phyloP scores from a whole-genome alignment of 2,329 filamentous ascomycete genomes.

The Diaporthe batatas region DNA sequence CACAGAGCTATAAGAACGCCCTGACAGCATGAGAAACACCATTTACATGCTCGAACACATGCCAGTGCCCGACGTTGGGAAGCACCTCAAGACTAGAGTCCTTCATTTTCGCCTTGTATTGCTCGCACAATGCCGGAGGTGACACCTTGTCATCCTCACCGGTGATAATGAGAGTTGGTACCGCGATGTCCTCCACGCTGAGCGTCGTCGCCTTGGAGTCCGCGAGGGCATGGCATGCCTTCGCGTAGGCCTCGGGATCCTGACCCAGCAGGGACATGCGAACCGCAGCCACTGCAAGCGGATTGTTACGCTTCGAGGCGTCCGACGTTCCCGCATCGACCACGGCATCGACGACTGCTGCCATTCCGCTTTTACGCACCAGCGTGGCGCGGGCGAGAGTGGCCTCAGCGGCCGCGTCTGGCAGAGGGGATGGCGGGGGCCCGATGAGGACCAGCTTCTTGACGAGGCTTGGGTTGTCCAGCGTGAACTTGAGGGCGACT shows the following conservation, averaged over 20 bases:
- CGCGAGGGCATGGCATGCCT: not conserved
- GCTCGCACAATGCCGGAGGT: not conserved
- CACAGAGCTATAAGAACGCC: not conserved
- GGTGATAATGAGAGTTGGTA: not conserved
- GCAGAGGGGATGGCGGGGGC: not conserved
- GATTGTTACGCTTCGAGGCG: not conserved
- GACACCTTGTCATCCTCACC: not conserved
- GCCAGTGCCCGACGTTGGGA: not conserved
- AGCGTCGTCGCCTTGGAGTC: not conserved
- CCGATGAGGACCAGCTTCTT: not conserved
- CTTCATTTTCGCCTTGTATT: not conserved
- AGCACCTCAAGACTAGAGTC: not conserved
- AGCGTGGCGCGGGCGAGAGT: not conserved
- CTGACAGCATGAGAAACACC: not conserved
- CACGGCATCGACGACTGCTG: not conserved
- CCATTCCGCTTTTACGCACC: not conserved
- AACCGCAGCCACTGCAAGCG: not conserved
- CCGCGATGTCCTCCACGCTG: not conserved
- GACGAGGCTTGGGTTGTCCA: not conserved
- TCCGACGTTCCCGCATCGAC: not conserved
- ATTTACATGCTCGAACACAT: not conserved
- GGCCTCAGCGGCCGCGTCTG: not conserved
- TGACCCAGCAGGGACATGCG: not conserved
- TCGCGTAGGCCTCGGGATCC: not conserved
- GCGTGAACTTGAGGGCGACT: not conserved